Base-by-base conservation (phyloP, 1,139 yeast genomes). In the Blastobotrys elegans region DNA sequence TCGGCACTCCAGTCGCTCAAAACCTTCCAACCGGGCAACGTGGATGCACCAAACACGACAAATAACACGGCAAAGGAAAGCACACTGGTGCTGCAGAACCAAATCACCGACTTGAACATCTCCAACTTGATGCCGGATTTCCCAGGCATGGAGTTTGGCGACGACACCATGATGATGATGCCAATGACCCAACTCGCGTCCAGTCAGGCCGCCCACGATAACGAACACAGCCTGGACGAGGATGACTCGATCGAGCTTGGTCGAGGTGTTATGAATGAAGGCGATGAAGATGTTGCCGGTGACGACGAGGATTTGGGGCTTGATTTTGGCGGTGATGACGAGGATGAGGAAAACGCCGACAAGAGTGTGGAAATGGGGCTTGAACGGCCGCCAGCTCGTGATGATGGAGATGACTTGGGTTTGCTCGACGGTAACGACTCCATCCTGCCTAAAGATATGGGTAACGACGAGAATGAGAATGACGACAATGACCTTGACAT, bases 1-100 rank as follows among this genome's bases (percentile, higher is more conserved):
- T 84, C 90, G 1, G 69, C 90, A 49, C 69, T 80, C 53, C 84
- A 82, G 61, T 72, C 90, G 57, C 86, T 85, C 58, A 77, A 84
- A 41, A 79, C 95, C 2, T 90, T 90, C 67, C 72, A 70, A 49
- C 68, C 79, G 3, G 76, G 69, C 14, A 61, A 62, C 36, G 69
- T 75, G 32, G 77, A 76, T 52, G 69, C 79, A 47, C 75, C 79
- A 4, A 71, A 77, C 11, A 72, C 70, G 49, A 73, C 73, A 42
- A 70, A 80, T 4, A 75, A 80, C 24, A 70, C 80, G 29, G 67
- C 78, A 18, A 74, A 77, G 48, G 66, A 87, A 41, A 74, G 77
- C 40, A 74, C 75, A 49, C 70, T 84, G 50, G 76, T 82, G 0
- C 73, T 87, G 52, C 81, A 77, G 56, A 95, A 89, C 66, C 85